Base-by-base conservation (phyloP, 2,329 filamentous ascomycete species). In the Simplicillium aogashimaense region DNA sequence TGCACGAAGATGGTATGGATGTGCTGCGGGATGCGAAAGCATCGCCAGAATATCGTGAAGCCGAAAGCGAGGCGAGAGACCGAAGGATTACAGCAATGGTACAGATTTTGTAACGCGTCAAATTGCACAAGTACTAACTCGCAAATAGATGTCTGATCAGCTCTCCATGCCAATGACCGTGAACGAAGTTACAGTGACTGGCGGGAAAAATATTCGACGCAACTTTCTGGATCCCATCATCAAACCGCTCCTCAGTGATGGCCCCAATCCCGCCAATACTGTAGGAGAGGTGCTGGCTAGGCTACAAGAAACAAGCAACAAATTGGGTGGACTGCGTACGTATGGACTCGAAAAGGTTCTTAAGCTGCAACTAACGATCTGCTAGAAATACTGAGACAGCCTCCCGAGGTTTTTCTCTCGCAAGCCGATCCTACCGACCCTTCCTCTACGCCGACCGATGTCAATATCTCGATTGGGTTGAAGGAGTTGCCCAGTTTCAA, bases 131-230 rank as follows among this genome's bases (percentile, higher is more conserved):
- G 9, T 6, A 9, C 20, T 25, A 6, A 25, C 20, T 25, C 9
- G 6, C 20, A 16, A 34, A 7, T 40, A 64, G 61, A 55, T 64
- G 47, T 50, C 79, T 49, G 76, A 84, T 62, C 94, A 97, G 60
- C 82, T 83, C 49, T 86, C 86, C 34, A 77, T 92, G 43, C 90
- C 92, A 32, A 86, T 92, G 52, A 86, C 87, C 12, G 82, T 98
- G 57, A 86, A 86, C 51, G 85, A 86, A 35, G 76, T 98, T 56
- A 79, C 84, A 51, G 72, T 98, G 45, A 77, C 94, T 45, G 85
- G 88, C 56, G 87, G 86, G 35, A 74, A 75, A 45, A 81, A 92
- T 56, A 95, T 90, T n/a, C 78, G 92, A 47, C 76, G 76, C 51
- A 72, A 74, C 47, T 95, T 98, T 60, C 78, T 98, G 40, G 76